These are phyloP conservation scores for Serpula lacrymans DNA, from an alignment of 768 basidiomycete genomes.

Conservation along the genomic window DNA sequence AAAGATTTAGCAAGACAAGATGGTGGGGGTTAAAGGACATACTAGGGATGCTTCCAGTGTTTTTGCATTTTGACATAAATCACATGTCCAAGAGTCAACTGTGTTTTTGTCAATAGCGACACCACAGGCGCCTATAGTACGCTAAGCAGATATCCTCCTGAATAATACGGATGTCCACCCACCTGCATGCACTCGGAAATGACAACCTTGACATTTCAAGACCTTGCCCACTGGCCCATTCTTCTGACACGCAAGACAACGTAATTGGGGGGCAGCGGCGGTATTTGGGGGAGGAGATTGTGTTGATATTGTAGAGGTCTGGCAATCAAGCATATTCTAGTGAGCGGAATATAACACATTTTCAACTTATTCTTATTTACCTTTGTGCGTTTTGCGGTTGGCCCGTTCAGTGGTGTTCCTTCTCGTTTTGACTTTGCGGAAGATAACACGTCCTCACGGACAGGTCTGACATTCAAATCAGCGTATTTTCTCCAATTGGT, in stretches of 20 bases:
- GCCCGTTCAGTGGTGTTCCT: constrained; percentile 53
- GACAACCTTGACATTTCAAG: constrained; percentile 77
- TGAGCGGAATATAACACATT: neutral
- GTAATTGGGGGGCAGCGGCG: constrained; percentile 54
- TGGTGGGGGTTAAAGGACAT: constrained; percentile 18
- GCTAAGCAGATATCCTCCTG: constrained; percentile 5
- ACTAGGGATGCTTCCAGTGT: constrained; percentile 80
- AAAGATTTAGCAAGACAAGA: neutral
- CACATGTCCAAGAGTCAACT: constrained; percentile 80
- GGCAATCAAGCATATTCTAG: neutral
- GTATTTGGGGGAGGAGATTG: constrained; percentile 62
- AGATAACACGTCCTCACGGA: constrained; percentile 62
- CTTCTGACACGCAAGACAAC: constrained; percentile 74
- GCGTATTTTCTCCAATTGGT: constrained; percentile 93
- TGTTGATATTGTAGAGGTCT: constrained; percentile 39
- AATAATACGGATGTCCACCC: constrained; percentile 15
- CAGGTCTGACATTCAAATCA: constrained; percentile 72
- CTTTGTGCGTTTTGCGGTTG: constrained; percentile 62
- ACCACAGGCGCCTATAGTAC: constrained; percentile 58
- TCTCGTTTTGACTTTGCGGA: constrained; percentile 49
- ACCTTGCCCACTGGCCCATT: constrained; percentile 75
- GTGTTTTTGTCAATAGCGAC: constrained; percentile 59
- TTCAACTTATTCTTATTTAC: constrained; percentile 24
- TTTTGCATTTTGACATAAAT: constrained; percentile 83
- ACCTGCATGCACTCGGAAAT: constrained; percentile 81